A percentile compares a stretch with the other conserved stretches of the same genome.
Evolutionary conservation across 805 yeast species (phyloP).

Genomic region (Candida parachauliodes): DNA sequence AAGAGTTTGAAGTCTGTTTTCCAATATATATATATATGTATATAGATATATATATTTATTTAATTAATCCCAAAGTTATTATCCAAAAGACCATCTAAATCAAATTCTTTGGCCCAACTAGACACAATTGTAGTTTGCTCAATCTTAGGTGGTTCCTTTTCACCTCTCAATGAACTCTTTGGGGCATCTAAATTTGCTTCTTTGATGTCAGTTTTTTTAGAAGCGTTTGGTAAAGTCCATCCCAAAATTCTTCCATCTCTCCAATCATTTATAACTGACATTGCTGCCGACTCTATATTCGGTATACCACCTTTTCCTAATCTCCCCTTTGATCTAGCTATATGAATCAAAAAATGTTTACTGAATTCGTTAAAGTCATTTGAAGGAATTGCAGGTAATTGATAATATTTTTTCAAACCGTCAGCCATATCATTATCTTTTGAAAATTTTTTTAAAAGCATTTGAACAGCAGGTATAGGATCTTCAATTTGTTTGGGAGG

Average conservation of each 20-base stretch:
- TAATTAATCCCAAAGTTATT: constrained; percentile 36
- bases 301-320: constrained; percentile 92
- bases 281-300: constrained; percentile 80
- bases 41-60: too few species aligned
- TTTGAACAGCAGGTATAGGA: constrained; percentile 76
- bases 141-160: constrained; percentile 44
- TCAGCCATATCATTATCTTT: constrained; percentile 75
- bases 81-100: constrained; percentile 74
- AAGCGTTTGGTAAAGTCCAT: constrained; percentile 73
- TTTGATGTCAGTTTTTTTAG: constrained; percentile 33
- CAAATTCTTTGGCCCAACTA: constrained; percentile 92
- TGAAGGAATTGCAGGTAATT: constrained; percentile 76
- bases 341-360: constrained; percentile 83
- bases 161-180: constrained; percentile 38
- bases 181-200: constrained; percentile 26
- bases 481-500: constrained; percentile 84
- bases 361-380: constrained; percentile 70
- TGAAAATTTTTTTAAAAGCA: constrained; percentile 71
- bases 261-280: constrained; percentile 87
- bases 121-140: constrained; percentile 79
- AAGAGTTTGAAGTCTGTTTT: too few species aligned
- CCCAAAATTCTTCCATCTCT: constrained; percentile 92
- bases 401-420: constrained; percentile 67
- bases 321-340: constrained; percentile 90
- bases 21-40: too few species aligned